Evolutionary conservation across 2,329 filamentous ascomycete genomes (phyloP), one percentile per base, ranked within the genome.

Genomic region (Aspergillus sp.): DNA sequence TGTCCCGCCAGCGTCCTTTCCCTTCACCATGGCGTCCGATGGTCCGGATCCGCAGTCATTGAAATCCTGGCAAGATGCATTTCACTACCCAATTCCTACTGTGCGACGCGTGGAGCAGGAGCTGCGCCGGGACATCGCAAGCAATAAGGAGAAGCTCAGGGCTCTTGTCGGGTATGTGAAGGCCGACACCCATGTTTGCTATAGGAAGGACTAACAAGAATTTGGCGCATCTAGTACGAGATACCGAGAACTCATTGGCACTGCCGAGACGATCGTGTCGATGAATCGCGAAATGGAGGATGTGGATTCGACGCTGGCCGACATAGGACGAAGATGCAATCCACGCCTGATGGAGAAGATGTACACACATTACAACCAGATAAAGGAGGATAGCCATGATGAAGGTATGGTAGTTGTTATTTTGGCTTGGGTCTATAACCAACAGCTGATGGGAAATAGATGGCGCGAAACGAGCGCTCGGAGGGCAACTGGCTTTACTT

Each of bases 181-280:
- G 32, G 54, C 61, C 32, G n/a, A 52, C 3, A 15, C 53, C 15
- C 8, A 4, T 13, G 19, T 4, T 30, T 13, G 5, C 36, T 23
- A 5, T 13, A 23, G 55, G 25, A 21, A 45, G 30, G 1, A 43
- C 61, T 65, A 52, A 66, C 60, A 49, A 57, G n/a, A 50, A 57
- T 30, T 51, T 52, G 61, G 43, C 50, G 55, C 50, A 21, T 56
- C 9, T 67, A 88, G 85, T 19, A 81, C 84, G 68, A 85, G 86
- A 70, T 98, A 98, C 77, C 90, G 94, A 67, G 91, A 95, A 69
- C 87, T 98, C 8, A 87, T 98, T 25, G 91, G 91, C 55, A 97
- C 94, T 0, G 94, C 94, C 57, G 93, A 97, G 78, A 89, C 89
- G n/a, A 98, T 98, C 67, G 90, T 97, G 57, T 85, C 88, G 62